Percentiles rank a stretch among this genome's conserved stretches.
Conservation (phyloP, 768 basidiomycete genomes). For the Neoboletus magnificus region DNA sequence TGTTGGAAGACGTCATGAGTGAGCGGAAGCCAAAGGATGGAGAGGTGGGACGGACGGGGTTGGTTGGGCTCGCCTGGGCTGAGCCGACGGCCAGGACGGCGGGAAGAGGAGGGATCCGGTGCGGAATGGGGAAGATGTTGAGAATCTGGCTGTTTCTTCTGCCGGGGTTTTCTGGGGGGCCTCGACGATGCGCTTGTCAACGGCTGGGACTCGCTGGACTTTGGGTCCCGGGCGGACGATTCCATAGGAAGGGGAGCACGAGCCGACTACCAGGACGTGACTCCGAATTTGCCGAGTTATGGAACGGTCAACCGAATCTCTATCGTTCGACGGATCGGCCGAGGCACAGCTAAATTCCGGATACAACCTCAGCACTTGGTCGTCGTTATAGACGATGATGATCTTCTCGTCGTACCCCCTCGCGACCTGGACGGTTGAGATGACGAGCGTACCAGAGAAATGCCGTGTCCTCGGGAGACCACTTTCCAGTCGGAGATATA, state of each 20-base stretch:
- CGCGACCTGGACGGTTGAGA: conserved; percentile 9
- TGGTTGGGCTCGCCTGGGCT: conserved; percentile 19
- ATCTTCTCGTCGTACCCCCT: conserved; percentile 15
- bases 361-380: conserved; percentile 10
- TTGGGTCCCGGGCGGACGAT: conserved; percentile 48
- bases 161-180: conserved; percentile 51
- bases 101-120: conserved; percentile 21
- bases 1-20: conserved; percentile 11
- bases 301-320: conserved; percentile 10
- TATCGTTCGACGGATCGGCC: conserved; percentile 8
- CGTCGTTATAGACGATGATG: conserved; percentile 7
- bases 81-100: conserved; percentile 29
- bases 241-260: conserved; percentile 37
- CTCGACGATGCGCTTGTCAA: conserved; percentile 35
- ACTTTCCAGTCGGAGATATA: conserved; percentile 24
- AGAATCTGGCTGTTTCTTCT: conserved; percentile 43
- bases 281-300: conserved; percentile 34
- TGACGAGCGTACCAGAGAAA: conserved; percentile 20
- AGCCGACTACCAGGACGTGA: conserved; percentile 24
- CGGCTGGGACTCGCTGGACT: conserved; percentile 41
- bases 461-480: conserved; percentile 27
- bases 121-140: conserved; percentile 17
- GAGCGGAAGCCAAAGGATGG: not conserved
- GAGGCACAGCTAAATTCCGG: conserved; percentile 2
- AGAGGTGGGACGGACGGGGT: conserved; percentile 18